Evolutionary conservation across 306 rosid species (phyloP).

Genomic region (Cicer judaicum): DNA sequence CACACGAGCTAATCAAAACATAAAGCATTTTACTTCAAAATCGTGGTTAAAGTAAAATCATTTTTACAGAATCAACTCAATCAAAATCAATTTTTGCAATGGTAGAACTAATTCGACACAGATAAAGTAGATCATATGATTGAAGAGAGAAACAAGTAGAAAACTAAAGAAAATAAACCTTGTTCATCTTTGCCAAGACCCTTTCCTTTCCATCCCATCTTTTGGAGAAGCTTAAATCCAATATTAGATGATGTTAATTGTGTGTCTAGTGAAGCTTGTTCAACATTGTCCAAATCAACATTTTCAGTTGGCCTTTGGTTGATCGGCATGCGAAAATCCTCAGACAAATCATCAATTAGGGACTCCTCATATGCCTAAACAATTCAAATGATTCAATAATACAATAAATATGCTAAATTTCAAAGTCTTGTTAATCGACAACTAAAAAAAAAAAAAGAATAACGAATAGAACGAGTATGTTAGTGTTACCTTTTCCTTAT

Average conservation of each 20-base stretch:
- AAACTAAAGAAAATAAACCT: slow-evolving; percentile 55
- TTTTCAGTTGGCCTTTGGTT: slow-evolving; percentile 93
- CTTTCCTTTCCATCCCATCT: slow-evolving; percentile 99
- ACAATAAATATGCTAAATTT: background rate
- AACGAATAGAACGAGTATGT: background rate
- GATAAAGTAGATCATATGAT: background rate
- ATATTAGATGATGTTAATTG: slow-evolving; percentile 81
- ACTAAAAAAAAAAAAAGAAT: too few relatives aligned
- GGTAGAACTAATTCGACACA: too few relatives aligned
- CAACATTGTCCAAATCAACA: slow-evolving; percentile 91
- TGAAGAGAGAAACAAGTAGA: slow-evolving; percentile 10
- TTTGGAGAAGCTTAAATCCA: slow-evolving; percentile 97
- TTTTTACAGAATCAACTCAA: too few relatives aligned
- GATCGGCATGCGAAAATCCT: slow-evolving; percentile 86
- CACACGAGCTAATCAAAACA: too few relatives aligned
- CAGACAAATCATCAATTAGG: slow-evolving; percentile 62
- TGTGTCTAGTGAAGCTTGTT: slow-evolving; percentile 91
- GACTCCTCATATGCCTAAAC: slow-evolving; percentile 59
- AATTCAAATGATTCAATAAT: slow-evolving; percentile 17
- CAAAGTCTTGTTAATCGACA: background rate
- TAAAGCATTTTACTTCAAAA: too few relatives aligned
- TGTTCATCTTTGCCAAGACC: slow-evolving; percentile 99
- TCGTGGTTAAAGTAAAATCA: too few relatives aligned
- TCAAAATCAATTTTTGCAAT: too few relatives aligned
- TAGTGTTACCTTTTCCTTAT: slow-evolving; percentile 61